phyloP scores from a whole-genome alignment of 2,329 filamentous ascomycete species.

The Colletotrichum sp. region DNA sequence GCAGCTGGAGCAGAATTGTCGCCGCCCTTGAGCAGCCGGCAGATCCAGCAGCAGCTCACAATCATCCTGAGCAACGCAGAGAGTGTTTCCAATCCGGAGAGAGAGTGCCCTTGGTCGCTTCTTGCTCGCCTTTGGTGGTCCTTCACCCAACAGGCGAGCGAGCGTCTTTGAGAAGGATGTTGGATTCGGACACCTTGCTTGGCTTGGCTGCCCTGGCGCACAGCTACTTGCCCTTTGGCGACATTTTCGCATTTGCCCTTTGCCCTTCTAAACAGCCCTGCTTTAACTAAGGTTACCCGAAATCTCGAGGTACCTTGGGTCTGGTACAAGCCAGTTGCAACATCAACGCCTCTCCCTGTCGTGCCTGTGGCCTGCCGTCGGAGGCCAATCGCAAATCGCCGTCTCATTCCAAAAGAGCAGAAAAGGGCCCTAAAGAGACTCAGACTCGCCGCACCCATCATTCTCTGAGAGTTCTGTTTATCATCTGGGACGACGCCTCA shows the following conservation, averaged over 20 bases:
- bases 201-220: neutral
- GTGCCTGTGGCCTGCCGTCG: constrained; percentile 18
- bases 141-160: neutral
- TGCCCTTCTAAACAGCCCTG: neutral
- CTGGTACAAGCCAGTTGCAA: constrained; percentile 8
- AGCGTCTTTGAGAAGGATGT: neutral
- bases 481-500: constrained; percentile 1
- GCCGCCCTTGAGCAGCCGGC: neutral
- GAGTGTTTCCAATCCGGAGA: neutral
- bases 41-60: neutral
- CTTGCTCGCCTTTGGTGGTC: neutral
- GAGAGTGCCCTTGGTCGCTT: neutral
- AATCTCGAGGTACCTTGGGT: neutral
- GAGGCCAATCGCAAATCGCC: constrained; percentile 14
- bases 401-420: constrained; percentile 13
- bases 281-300: neutral
- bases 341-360: constrained; percentile 19
- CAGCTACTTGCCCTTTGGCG: neutral
- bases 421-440: neutral
- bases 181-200: neutral
- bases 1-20: neutral
- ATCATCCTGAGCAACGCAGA: neutral
- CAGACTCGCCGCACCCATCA: neutral
- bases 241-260: neutral
- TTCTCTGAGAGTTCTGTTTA: constrained; percentile 1